A percentile compares a stretch with the other conserved stretches of the same genome.
Evolutionary conservation across 2,329 filamentous ascomycete genomes (phyloP).

Genomic region (Hypoxylon sp.): DNA sequence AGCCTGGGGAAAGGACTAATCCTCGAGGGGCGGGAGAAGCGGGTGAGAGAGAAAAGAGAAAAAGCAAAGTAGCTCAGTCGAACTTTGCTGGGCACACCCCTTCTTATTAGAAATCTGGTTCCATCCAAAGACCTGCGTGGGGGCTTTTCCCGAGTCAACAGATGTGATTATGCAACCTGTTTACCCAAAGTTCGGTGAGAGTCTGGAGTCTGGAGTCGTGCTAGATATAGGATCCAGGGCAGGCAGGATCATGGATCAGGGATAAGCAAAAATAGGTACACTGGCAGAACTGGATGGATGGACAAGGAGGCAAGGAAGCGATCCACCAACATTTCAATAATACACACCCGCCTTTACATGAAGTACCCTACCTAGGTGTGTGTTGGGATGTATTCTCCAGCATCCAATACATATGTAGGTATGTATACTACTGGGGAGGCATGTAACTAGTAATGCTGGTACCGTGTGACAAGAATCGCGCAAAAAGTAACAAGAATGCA

Average conservation of each 20-base stretch:
- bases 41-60: background rate
- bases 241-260: slow-evolving; percentile 33
- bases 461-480: slow-evolving; percentile 29
- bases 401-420: slow-evolving; percentile 11
- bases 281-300: slow-evolving; percentile 7
- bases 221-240: slow-evolving; percentile 6
- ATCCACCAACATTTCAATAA: slow-evolving; percentile 3
- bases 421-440: background rate
- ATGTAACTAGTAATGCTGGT: slow-evolving; percentile 18
- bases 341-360: slow-evolving; percentile 21
- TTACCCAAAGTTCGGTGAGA: slow-evolving; percentile 31
- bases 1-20: background rate
- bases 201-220: slow-evolving; percentile 25
- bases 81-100: background rate
- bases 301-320: slow-evolving; percentile 7
- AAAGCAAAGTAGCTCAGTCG: slow-evolving; percentile 2
- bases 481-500: slow-evolving; percentile 28
- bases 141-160: slow-evolving; percentile 13
- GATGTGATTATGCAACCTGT: slow-evolving; percentile 27
- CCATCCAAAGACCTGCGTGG: slow-evolving; percentile 23
- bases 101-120: slow-evolving; percentile 14
- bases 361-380: slow-evolving; percentile 14
- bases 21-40: background rate
- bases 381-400: background rate
- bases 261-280: slow-evolving; percentile 8